Evolutionary conservation across 176 grass and related monocot genomes (phyloP).

Genomic region (Zea luxurians): DNA sequence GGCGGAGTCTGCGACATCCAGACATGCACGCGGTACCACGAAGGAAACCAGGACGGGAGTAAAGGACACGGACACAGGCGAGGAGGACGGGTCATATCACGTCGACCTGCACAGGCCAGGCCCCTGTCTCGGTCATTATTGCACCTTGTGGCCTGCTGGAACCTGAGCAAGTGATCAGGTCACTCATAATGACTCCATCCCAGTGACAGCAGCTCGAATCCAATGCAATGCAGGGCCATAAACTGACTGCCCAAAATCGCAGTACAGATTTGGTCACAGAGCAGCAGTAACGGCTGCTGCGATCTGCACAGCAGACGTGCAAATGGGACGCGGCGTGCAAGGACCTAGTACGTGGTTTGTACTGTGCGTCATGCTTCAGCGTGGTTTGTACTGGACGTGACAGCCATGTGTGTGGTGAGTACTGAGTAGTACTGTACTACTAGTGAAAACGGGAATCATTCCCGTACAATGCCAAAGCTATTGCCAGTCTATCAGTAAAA

Average conservation of each 20-base stretch:
- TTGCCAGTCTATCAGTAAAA: background rate
- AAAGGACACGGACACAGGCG: background rate
- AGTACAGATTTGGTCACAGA: background rate
- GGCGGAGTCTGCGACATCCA: background rate
- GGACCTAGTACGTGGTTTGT: background rate
- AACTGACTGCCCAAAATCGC: background rate
- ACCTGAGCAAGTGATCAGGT: background rate
- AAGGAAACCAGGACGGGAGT: background rate
- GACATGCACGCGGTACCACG: conserved; percentile 32
- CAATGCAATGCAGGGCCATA: conserved; percentile 14
- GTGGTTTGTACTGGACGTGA: background rate
- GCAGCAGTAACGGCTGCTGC: background rate
- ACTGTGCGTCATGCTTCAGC: background rate
- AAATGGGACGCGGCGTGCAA: background rate
- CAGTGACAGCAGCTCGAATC: conserved; percentile 17
- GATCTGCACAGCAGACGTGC: background rate
- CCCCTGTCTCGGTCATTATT: background rate
- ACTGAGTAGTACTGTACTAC: background rate
- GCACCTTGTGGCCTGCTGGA: background rate
- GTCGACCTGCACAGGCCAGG: background rate
- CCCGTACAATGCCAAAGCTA: conserved; percentile 30
- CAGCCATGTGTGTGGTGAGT: background rate
- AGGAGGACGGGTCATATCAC: conserved; percentile 33
- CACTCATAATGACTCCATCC: background rate
- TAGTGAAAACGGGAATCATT: background rate